Percentiles rank a stretch among this genome's conserved stretches.
Evolutionary conservation across 2,329 filamentous ascomycete species (phyloP).

Genomic region (Triangularia setosa): DNA sequence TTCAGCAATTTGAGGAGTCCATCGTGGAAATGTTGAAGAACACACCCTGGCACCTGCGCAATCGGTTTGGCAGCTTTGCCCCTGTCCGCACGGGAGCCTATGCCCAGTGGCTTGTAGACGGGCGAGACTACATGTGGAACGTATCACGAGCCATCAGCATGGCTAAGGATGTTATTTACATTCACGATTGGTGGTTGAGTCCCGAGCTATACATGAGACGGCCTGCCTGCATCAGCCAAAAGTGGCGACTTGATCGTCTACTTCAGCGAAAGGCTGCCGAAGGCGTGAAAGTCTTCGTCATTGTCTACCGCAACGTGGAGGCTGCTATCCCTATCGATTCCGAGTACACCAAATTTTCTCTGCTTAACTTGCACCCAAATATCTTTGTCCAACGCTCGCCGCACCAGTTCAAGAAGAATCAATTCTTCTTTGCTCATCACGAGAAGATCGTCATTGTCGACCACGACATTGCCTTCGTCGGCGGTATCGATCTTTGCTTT

Average conservation of each 20-base stretch:
- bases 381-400: constrained; percentile 94
- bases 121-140: constrained; percentile 99
- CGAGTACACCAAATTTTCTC: constrained; percentile 94
- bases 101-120: constrained; percentile 95
- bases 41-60: constrained; percentile 77
- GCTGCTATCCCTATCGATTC: constrained; percentile 97
- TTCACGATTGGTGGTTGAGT: constrained; percentile 98
- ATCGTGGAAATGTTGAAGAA: constrained; percentile 79
- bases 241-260: constrained; percentile 91
- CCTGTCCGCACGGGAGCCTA: constrained; percentile 83
- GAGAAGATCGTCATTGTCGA: constrained; percentile 98
- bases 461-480: constrained; percentile 91
- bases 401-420: constrained; percentile 97
- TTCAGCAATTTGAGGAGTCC: constrained; percentile 90
- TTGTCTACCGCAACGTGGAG: constrained; percentile 96
- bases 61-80: constrained; percentile 90
- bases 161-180: constrained; percentile 96
- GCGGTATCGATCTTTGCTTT: constrained; percentile 94
- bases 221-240: constrained; percentile 92
- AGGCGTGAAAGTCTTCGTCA: constrained; percentile 96
- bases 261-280: constrained; percentile 91
- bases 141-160: constrained; percentile 95
- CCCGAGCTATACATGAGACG: constrained; percentile 93
- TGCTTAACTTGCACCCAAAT: constrained; percentile 92
- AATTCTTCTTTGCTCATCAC: constrained; percentile 98